A percentile compares a stretch with the other conserved stretches of the same genome.
Conservation (phyloP, 495 filamentous ascomycete genomes). For the Talaromyces liani region DNA sequence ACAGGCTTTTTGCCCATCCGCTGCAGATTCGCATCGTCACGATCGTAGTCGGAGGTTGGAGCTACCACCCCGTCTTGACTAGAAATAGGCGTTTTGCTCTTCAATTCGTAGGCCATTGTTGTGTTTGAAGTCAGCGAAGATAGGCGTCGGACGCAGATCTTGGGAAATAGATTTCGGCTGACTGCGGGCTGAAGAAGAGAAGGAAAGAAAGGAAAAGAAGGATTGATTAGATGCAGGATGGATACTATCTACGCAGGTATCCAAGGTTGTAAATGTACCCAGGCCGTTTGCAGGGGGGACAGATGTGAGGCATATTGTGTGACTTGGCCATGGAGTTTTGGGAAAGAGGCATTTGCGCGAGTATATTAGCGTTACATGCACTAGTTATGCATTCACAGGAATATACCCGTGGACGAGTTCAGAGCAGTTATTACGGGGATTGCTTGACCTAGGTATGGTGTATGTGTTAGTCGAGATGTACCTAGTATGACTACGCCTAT, state of each 20-base stretch:
- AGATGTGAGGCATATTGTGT: slow-evolving; percentile 3
- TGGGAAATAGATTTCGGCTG: neutral
- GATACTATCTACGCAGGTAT: neutral
- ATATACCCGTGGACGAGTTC: neutral
- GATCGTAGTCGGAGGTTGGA: slow-evolving; percentile 12
- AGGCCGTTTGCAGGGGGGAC: neutral
- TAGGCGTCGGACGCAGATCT: neutral
- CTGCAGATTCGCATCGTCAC: slow-evolving; percentile 26
- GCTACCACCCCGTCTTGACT: slow-evolving; percentile 1
- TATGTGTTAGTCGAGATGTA: neutral
- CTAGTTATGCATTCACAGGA: slow-evolving; percentile 1
- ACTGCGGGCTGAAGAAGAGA: slow-evolving; percentile 1
- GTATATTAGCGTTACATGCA: slow-evolving; percentile 5
- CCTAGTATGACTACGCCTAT: too few species aligned
- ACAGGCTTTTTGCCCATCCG: slow-evolving; percentile 36
- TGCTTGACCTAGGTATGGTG: too few species aligned
- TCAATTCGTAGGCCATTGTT: slow-evolving; percentile 15
- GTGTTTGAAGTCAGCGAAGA: neutral
- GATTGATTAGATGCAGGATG: slow-evolving; percentile 2
- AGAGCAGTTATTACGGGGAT: neutral
- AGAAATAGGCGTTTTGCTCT: slow-evolving; percentile 12
- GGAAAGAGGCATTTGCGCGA: neutral
- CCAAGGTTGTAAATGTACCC: slow-evolving; percentile 1
- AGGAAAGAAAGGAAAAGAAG: slow-evolving; percentile 5
- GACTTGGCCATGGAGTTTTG: slow-evolving; percentile 2